Evolutionary conservation across 768 basidiomycete species (phyloP), one percentile per base, ranked within the genome.

Genomic region (Suillus bovinus): DNA sequence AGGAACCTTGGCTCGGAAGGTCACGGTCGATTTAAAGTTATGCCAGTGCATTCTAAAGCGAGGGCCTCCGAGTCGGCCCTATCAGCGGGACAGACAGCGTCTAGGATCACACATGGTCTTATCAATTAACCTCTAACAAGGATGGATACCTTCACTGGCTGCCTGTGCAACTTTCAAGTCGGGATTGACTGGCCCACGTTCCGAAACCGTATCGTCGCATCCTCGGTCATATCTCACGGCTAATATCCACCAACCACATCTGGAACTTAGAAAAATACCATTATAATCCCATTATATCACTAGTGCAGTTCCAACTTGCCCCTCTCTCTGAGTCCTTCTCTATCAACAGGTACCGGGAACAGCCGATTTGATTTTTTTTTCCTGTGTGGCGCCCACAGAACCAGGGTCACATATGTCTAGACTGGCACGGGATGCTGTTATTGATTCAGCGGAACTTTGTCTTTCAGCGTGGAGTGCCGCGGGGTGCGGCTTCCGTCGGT

Each of bases 1-100:
- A 79, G 80, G 89, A 89, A 89, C 86, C 11, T 90, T 89, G 90
- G n/a, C n/a, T n/a, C n/a, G n/a, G n/a, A n/a, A n/a, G n/a, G n/a
- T n/a, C n/a, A n/a, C n/a, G n/a, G n/a, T n/a, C n/a, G n/a, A n/a
- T n/a, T n/a, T n/a, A 90, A 87, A 81, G 80, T 80, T 41, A 11
- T n/a, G n/a, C n/a, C n/a, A n/a, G 22, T 38, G 38, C 42, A 62
- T 34, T 5, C 49, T 41, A 33, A 34, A 56, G 13, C 38, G 20
- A 13, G n/a, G 38, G 27, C 44, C 29, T 16, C n/a, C n/a, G n/a
- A n/a, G n/a, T n/a, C 10, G n/a, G 42, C 9, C 41, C 29, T 42
- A 65, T 86, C 85, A 5, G 81, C 44, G 70, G 10, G 54, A 70
- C 80, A 31, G 81, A 80, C 53, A 78, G 67, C 5, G 80, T 83